Percentiles rank a stretch among this genome's conserved stretches.
Evolutionary conservation across 1,139 yeast species (phyloP).

Genomic region (Eremothecium gossypii): DNA sequence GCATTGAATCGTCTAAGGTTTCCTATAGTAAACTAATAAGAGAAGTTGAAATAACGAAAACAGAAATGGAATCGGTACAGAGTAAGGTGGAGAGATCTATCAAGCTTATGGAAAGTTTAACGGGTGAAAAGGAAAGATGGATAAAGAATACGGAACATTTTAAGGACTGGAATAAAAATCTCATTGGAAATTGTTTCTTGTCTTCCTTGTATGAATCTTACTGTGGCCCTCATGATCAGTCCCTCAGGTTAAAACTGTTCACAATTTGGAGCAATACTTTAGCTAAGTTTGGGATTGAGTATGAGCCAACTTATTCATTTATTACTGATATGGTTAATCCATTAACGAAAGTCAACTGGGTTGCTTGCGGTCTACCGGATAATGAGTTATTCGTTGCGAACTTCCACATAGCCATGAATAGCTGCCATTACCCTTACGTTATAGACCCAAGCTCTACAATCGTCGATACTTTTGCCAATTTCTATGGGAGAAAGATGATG

Average conservation of each 20-base stretch:
- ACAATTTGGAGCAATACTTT: slow-evolving; percentile 39
- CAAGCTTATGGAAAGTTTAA: slow-evolving; percentile 51
- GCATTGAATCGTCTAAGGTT: slow-evolving; percentile 59
- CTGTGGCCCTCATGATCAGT: slow-evolving; percentile 53
- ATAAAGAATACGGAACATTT: slow-evolving; percentile 45
- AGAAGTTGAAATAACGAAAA: slow-evolving; percentile 66
- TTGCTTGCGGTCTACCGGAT: slow-evolving; percentile 41
- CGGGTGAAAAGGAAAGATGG: slow-evolving; percentile 76
- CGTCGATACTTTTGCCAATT: slow-evolving; percentile 35
- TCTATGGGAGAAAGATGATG: slow-evolving; percentile 34
- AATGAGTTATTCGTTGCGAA: slow-evolving; percentile 61
- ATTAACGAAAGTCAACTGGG: slow-evolving; percentile 43
- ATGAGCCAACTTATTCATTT: slow-evolving; percentile 33
- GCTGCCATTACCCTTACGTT: slow-evolving; percentile 42
- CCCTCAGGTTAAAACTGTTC: slow-evolving; percentile 35
- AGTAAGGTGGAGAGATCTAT: slow-evolving; percentile 55
- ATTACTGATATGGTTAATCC: slow-evolving; percentile 36
- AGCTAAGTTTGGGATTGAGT: slow-evolving; percentile 33
- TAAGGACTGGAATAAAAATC: slow-evolving; percentile 35
- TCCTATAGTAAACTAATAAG: slow-evolving; percentile 67
- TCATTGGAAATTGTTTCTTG: slow-evolving; percentile 60
- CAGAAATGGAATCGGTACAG: slow-evolving; percentile 58
- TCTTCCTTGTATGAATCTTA: slow-evolving; percentile 56
- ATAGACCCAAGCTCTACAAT: slow-evolving; percentile 64
- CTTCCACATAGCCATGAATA: slow-evolving; percentile 41